A percentile compares a stretch with the other conserved stretches of the same genome.
phyloP scores from a whole-genome alignment of 225 moss, liverwort and hornwort species.

The Climacium dendroides region DNA sequence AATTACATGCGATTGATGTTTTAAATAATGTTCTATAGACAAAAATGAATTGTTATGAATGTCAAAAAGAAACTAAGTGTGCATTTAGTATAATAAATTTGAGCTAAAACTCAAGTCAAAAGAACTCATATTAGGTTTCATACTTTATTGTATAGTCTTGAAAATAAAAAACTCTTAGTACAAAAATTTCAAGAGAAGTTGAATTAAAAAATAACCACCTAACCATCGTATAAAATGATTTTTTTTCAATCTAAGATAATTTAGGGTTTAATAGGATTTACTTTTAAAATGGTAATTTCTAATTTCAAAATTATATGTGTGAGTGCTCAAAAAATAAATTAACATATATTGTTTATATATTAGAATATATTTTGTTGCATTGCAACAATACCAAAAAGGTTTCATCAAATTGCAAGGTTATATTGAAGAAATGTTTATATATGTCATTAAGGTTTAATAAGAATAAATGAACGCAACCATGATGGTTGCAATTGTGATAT shows the following conservation, averaged over 20 bases:
- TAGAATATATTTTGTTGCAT: background rate
- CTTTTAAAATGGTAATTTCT: background rate
- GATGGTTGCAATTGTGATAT: background rate
- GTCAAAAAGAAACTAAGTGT: no score
- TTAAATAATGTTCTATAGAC: no score
- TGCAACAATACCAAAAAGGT: background rate
- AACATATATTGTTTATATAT: background rate
- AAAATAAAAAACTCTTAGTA: background rate
- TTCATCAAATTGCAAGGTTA: background rate
- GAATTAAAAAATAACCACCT: background rate
- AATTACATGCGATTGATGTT: no score
- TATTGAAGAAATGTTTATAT: background rate
- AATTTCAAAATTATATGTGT: background rate
- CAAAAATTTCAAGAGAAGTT: background rate
- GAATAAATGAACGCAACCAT: background rate
- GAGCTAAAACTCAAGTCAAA: fast-evolving
- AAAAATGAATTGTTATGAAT: no score
- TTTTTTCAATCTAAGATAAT: background rate
- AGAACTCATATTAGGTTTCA: background rate
- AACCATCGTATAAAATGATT: background rate
- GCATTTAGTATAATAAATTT: background rate
- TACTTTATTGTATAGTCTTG: background rate
- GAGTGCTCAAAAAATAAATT: background rate
- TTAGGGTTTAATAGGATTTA: background rate
- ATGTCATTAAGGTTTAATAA: background rate